phyloP scores from a whole-genome alignment of 2,329 filamentous ascomycete genomes.

The Chaetomium sp. region DNA sequence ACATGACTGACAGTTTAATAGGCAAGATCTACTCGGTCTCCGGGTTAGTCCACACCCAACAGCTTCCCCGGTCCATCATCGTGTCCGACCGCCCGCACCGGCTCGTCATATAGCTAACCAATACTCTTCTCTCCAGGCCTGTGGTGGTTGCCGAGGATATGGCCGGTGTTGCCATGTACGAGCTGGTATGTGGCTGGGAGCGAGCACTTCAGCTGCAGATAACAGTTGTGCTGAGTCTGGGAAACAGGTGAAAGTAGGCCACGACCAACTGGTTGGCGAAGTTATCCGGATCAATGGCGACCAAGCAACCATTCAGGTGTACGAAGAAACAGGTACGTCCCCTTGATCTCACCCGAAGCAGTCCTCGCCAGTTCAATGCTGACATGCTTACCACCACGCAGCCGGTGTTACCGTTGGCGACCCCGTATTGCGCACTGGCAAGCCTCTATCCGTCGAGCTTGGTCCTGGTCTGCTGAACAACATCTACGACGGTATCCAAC shows the following conservation, averaged over 20 bases:
- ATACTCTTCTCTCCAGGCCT: constrained; percentile 46
- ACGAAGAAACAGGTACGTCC: constrained; percentile 87
- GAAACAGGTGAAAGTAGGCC: constrained; percentile 75
- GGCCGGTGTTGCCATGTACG: constrained; percentile 99
- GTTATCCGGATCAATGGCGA: constrained; percentile 97
- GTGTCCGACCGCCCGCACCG: constrained; percentile 8
- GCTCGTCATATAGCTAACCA: constrained; percentile 28
- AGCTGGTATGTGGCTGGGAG: constrained; percentile 59
- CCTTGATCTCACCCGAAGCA: neutral
- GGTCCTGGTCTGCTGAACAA: constrained; percentile 96
- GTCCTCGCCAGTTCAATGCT: neutral
- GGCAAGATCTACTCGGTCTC: constrained; percentile 58
- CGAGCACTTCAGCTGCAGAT: neutral
- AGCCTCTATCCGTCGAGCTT: constrained; percentile 94
- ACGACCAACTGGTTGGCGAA: constrained; percentile 88
- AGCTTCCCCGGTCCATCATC: too few relatives aligned
- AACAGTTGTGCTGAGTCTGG: constrained; percentile 11
- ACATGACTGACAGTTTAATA: constrained; percentile 27
- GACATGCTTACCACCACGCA: constrained; percentile 31
- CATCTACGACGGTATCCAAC: constrained; percentile 98
- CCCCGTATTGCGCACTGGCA: constrained; percentile 82
- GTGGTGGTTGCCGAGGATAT: constrained; percentile 97
- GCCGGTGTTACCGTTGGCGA: constrained; percentile 95
- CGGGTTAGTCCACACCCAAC: constrained; percentile 43
- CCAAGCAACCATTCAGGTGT: constrained; percentile 96